phyloP scores from a whole-genome alignment of 345 rosid species.

The Trapa bicornis region DNA sequence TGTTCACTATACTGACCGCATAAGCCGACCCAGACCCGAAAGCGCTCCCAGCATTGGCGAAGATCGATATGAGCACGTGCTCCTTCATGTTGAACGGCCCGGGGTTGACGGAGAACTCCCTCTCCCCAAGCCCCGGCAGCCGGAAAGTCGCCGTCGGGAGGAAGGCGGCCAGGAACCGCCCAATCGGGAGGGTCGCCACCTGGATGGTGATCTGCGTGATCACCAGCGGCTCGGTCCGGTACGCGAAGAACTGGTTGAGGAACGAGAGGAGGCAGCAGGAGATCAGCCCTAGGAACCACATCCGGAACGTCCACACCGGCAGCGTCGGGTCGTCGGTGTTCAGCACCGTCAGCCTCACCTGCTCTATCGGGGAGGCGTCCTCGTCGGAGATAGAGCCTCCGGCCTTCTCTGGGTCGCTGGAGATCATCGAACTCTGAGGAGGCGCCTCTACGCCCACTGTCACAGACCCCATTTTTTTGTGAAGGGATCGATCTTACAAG shows the following conservation, averaged over 20 bases:
- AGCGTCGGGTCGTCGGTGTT: constrained; percentile 7
- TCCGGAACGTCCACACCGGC: constrained; percentile 12
- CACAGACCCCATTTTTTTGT: no score
- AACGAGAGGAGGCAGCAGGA: constrained; percentile 15
- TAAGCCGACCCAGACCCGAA: constrained; percentile 11
- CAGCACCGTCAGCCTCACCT: constrained; percentile 10
- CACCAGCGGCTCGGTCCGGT: constrained; percentile 13
- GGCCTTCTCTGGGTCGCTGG: no score
- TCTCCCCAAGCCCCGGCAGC: constrained; percentile 5
- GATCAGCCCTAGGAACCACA: constrained; percentile 17
- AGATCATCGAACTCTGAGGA: no score
- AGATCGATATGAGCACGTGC: constrained; percentile 14
- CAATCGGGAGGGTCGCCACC: constrained; percentile 13
- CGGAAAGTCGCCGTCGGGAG: constrained; percentile 9
- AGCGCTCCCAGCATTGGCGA: constrained; percentile 14
- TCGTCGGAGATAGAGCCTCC: background rate
- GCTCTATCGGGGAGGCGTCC: constrained; percentile 9
- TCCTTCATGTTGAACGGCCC: constrained; percentile 17
- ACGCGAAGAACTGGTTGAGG: constrained; percentile 17
- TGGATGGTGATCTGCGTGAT: constrained; percentile 11
- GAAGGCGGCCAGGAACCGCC: constrained; percentile 11
- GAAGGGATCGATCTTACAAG: no score
- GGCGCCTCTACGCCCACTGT: no score
- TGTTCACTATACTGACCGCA: constrained; percentile 11
- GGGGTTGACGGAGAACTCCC: constrained; percentile 12